A percentile compares a stretch with the other conserved stretches of the same genome.
Conservation (phyloP, 129 eudicot genomes). For the Sambucus nigra region DNA sequence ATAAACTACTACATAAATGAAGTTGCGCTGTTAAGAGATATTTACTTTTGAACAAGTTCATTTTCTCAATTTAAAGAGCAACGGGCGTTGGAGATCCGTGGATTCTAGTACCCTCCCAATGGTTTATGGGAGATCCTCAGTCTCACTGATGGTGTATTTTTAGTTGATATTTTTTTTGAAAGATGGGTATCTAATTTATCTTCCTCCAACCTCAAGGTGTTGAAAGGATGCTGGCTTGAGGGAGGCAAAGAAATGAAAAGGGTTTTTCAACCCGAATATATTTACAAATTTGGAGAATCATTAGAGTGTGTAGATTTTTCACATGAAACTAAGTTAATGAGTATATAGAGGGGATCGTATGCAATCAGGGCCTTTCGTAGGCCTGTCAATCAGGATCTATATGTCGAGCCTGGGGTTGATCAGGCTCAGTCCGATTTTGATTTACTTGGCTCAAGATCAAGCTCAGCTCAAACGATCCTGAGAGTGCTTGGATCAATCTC, state of each 20-base stretch:
- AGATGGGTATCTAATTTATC: constrained; percentile 10
- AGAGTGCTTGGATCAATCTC: too few relatives aligned
- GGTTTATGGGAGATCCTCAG: constrained; percentile 8
- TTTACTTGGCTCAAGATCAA: too few relatives aligned
- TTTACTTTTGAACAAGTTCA: constrained; percentile 2
- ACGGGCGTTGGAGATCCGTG: constrained; percentile 14
- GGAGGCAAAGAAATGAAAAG: constrained; percentile 17
- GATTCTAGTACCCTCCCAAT: constrained; percentile 13
- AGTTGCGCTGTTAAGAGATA: constrained; percentile 7
- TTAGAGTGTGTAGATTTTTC: constrained; percentile 15
- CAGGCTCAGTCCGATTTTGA: too few relatives aligned
- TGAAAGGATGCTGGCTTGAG: constrained; percentile 25
- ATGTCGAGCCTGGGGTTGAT: too few relatives aligned
- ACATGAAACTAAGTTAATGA: constrained; percentile 6
- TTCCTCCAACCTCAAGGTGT: constrained; percentile 7
- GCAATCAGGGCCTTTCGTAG: constrained; percentile 5
- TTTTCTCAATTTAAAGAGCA: not conserved
- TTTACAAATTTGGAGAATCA: not conserved
- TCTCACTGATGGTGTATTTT: constrained; percentile 11
- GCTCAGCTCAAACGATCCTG: too few relatives aligned
- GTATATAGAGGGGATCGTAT: constrained; percentile 11
- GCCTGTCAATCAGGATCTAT: too few relatives aligned
- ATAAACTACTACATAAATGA: not conserved
- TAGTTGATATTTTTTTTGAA: constrained; percentile 15
- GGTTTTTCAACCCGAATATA: constrained; percentile 5